Base-by-base conservation (phyloP, 208 protist genomes). In the Trypanosoma lewisi region DNA sequence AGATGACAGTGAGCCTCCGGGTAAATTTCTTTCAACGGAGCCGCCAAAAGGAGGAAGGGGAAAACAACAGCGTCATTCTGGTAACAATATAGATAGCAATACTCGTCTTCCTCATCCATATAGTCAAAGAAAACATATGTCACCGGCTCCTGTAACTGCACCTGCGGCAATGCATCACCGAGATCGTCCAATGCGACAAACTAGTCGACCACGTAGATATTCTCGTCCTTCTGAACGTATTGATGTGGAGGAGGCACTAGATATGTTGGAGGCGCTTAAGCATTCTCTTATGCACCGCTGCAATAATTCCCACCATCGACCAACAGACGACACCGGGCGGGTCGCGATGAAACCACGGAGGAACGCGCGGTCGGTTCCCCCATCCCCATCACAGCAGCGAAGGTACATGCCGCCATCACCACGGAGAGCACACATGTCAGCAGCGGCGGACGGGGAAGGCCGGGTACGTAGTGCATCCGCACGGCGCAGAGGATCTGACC, bases 281-380 rank as follows among this genome's bases (percentile, higher is more conserved):
- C 59, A 36, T 23, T 64, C 59, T 17, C 17, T 64, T 34, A 55
- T 55, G 59, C 36, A 55, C 36, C 33, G 59, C 37, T 56, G 59
- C 59, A 64, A 55, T 21, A 6, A 55, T 30, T 52, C 52, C 17
- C 51, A 59, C 19, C 53, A 54, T 23, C 9, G 30, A 14, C 16
- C 17, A 17, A 0, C 51, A 17, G 19, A 3, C 25, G 41, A 59
- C 2, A 5, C 6, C 17, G n/a, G 4, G 31, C 52, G 39, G 30
- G 51, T 21, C 39, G 36, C 21, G 14, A 17, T 28, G n/a, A 12
- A 4, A 23, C 23, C 51, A 5, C 62, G 50, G 31, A 67, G 39
- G n/a, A 16, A 30, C 36, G 14, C 51, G 30, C 23, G 39, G 52
- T 60, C 37, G 25, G 51, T 52, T 33, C 52, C 52, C 12, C 63